phyloP scores from a whole-genome alignment of 768 basidiomycete genomes.

The Hypsizygus marmoreus region DNA sequence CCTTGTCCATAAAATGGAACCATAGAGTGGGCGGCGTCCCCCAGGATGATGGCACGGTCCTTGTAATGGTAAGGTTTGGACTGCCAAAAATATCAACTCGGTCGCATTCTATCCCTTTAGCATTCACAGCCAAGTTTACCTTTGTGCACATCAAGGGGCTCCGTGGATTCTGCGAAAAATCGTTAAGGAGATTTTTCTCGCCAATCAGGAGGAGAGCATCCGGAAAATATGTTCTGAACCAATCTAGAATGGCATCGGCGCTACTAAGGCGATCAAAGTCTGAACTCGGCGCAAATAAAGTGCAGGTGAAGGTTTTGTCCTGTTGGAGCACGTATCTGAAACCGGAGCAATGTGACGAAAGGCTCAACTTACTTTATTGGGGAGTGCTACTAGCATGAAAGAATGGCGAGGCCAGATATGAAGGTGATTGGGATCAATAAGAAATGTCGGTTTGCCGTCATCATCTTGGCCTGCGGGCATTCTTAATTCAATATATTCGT shows the following conservation, averaged over 20 bases:
- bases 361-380: constrained; percentile 78
- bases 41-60: constrained; percentile 84
- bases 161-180: constrained; percentile 83
- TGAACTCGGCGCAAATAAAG: constrained; percentile 84
- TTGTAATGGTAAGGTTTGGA: constrained; percentile 87
- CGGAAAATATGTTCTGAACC: constrained; percentile 86
- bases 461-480: constrained; percentile 79
- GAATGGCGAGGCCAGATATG: constrained; percentile 99
- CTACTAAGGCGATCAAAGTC: constrained; percentile 70
- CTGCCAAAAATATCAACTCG: constrained; percentile 42
- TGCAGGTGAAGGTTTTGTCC: constrained; percentile 98
- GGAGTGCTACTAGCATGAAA: constrained; percentile 98
- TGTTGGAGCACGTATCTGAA: constrained; percentile 37
- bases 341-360: constrained; percentile 21
- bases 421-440: constrained; percentile 92
- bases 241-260: constrained; percentile 57
- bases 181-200: constrained; percentile 70
- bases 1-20: constrained; percentile 99
- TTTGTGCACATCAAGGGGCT: constrained; percentile 91
- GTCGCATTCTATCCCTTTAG: constrained; percentile 22
- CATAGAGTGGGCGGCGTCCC: constrained; percentile 97
- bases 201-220: constrained; percentile 89
- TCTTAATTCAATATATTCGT: constrained; percentile 95
- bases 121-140: constrained; percentile 50
- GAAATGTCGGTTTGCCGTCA: constrained; percentile 66